phyloP scores from a whole-genome alignment of 495 filamentous ascomycete genomes.

The Trichoderma reesei region DNA sequence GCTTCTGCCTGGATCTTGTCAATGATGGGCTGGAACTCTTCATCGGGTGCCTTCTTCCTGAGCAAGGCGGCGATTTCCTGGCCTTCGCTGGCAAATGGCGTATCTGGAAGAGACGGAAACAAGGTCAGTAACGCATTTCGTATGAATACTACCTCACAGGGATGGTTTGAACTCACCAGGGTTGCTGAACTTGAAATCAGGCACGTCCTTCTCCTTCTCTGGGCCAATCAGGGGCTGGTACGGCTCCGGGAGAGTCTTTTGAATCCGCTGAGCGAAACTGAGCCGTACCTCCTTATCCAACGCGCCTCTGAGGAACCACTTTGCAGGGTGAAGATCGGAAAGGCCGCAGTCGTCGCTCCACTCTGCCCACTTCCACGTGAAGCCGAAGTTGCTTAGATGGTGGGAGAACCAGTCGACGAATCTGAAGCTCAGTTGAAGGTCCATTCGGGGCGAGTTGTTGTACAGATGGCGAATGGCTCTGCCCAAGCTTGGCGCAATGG shows the following conservation, averaged over 20 bases:
- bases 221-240: conserved; percentile 75
- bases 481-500: conserved; percentile 90
- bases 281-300: conserved; percentile 96
- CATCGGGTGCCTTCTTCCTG: conserved; percentile 70
- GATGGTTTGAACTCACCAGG: conserved; percentile 50
- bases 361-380: conserved; percentile 99
- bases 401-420: conserved; percentile 98
- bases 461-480: conserved; percentile 91
- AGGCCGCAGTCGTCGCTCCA: conserved; percentile 85
- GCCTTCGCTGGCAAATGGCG: conserved; percentile 72
- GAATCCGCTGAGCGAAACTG: conserved; percentile 92
- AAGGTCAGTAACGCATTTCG: neutral
- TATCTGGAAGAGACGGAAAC: conserved; percentile 38
- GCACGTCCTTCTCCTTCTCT: conserved; percentile 85
- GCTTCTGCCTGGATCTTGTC: conserved; percentile 69
- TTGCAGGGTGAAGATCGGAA: conserved; percentile 68
- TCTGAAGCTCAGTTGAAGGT: conserved; percentile 75
- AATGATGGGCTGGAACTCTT: conserved; percentile 69
- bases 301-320: conserved; percentile 81
- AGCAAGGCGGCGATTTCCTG: conserved; percentile 69
- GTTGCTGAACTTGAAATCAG: conserved; percentile 82
- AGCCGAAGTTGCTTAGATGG: conserved; percentile 97
- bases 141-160: neutral
- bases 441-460: conserved; percentile 65
- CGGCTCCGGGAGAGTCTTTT: conserved; percentile 79